Conservation (phyloP, 163 green algal species). For the Scenedesmus sp. region DNA sequence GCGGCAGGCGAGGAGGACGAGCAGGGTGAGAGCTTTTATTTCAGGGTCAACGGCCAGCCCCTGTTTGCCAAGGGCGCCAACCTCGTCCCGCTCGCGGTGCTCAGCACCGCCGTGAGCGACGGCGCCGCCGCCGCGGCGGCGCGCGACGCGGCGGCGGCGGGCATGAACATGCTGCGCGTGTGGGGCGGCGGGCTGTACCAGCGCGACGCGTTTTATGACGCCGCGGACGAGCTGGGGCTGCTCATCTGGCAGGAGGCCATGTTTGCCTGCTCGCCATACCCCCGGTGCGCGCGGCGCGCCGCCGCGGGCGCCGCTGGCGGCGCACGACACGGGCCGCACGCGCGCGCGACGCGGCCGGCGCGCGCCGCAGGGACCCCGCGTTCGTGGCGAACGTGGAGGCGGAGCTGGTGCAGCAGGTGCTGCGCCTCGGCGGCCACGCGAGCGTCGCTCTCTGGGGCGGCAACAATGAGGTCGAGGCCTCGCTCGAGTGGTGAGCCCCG, state of each 20-base stretch:
- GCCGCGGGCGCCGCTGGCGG: slow-evolving; percentile 24
- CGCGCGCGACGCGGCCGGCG: neutral
- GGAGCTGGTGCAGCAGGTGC: slow-evolving; percentile 52
- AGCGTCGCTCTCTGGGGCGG: slow-evolving; percentile 56
- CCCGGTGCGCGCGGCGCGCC: slow-evolving; percentile 32
- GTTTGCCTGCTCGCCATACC: slow-evolving; percentile 61
- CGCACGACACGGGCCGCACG: too few species aligned
- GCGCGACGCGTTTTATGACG: slow-evolving; percentile 57
- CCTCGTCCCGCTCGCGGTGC: slow-evolving; percentile 55
- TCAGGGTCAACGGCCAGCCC: slow-evolving; percentile 76
- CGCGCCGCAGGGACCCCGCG: slow-evolving; percentile 24
- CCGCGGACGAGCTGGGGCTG: slow-evolving; percentile 55
- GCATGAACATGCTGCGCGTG: slow-evolving; percentile 61
- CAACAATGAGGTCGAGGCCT: slow-evolving; percentile 61
- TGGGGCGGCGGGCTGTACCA: slow-evolving; percentile 64
- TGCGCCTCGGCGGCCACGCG: slow-evolving; percentile 54
- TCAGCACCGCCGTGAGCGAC: slow-evolving; percentile 43
- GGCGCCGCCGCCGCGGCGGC: slow-evolving; percentile 42
- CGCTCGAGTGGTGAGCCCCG: slow-evolving; percentile 51
- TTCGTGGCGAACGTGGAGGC: slow-evolving; percentile 44
- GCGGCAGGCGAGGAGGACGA: neutral
- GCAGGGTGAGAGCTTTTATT: slow-evolving; percentile 75
- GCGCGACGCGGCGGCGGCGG: slow-evolving; percentile 43
- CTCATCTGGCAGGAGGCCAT: slow-evolving; percentile 68
- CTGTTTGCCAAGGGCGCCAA: slow-evolving; percentile 74